Conservation (phyloP, 176 grass and related monocot genomes). For the Eremochloa ophiuroides region DNA sequence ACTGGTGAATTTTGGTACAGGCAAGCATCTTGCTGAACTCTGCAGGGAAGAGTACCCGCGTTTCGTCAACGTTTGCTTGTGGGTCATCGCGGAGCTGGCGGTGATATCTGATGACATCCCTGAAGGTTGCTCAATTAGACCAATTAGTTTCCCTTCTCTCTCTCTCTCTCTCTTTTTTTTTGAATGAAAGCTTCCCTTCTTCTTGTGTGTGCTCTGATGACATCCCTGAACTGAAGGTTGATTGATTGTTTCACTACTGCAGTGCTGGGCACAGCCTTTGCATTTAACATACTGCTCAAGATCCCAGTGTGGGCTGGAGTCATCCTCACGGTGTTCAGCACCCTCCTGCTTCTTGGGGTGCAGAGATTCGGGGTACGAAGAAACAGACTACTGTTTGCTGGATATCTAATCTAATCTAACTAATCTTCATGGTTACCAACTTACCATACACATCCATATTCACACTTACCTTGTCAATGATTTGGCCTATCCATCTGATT, state of each 20-base stretch:
- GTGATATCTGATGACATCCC: conserved; percentile 86
- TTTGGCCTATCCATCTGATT: not conserved
- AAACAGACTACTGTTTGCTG: no score
- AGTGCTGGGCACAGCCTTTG: conserved; percentile 77
- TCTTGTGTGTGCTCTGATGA: not conserved
- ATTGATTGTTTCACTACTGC: not conserved
- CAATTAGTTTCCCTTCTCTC: no score
- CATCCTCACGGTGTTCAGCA: conserved; percentile 64
- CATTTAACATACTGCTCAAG: conserved; percentile 76
- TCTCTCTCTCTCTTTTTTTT: no score
- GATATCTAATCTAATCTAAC: no score
- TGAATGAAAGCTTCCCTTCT: no score
- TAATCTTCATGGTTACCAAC: no score
- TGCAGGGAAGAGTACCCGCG: conserved; percentile 69
- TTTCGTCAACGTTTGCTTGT: conserved; percentile 51
- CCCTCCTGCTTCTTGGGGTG: conserved; percentile 59
- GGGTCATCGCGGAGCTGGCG: conserved; percentile 68
- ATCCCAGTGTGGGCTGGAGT: conserved; percentile 82
- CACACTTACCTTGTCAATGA: not conserved
- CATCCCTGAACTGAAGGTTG: no score
- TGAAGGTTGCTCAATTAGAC: conserved; percentile 49
- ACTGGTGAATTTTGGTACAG: conserved; percentile 19
- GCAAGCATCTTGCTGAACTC: conserved; percentile 75
- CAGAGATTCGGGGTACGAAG: conserved; percentile 69
- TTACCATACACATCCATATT: not conserved